A percentile compares a stretch with the other conserved stretches of the same genome.
Conservation (phyloP, 2,329 filamentous ascomycete genomes). For the Pseudogymnoascus sp. region DNA sequence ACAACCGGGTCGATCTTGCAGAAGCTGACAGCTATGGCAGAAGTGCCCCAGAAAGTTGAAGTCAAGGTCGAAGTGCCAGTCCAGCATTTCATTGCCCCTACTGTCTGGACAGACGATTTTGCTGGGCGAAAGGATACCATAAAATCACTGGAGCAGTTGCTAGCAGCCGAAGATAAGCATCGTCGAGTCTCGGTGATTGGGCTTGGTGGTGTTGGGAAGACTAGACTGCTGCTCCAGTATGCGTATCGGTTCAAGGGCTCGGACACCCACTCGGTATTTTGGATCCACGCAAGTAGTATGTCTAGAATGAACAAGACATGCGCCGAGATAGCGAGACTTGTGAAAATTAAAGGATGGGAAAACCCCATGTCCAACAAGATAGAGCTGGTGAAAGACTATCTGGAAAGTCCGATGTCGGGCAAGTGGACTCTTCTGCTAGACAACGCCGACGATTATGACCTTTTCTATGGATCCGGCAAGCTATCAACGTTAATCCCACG, state of each 20-base stretch:
- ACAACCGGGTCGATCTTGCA: neutral
- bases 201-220: constrained; percentile 36
- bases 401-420: constrained; percentile 18
- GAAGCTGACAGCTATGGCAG: neutral
- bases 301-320: constrained; percentile 35
- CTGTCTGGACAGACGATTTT: neutral
- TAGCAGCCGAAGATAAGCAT: neutral
- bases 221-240: constrained; percentile 33
- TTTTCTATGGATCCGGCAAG: constrained; percentile 22
- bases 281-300: constrained; percentile 34
- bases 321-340: constrained; percentile 27
- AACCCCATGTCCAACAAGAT: constrained; percentile 14
- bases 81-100: neutral
- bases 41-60: neutral
- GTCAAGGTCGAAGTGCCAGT: neutral
- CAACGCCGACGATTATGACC: constrained; percentile 33
- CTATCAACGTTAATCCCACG: constrained; percentile 28
- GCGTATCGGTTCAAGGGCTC: constrained; percentile 32
- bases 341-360: constrained; percentile 20
- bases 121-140: neutral
- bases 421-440: constrained; percentile 37
- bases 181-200: constrained; percentile 26
- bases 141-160: neutral
- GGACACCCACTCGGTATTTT: constrained; percentile 34
- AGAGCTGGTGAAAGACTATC: constrained; percentile 12